phyloP scores from a whole-genome alignment of 2,329 filamentous ascomycete genomes.

The Colletotrichum liaoningense region DNA sequence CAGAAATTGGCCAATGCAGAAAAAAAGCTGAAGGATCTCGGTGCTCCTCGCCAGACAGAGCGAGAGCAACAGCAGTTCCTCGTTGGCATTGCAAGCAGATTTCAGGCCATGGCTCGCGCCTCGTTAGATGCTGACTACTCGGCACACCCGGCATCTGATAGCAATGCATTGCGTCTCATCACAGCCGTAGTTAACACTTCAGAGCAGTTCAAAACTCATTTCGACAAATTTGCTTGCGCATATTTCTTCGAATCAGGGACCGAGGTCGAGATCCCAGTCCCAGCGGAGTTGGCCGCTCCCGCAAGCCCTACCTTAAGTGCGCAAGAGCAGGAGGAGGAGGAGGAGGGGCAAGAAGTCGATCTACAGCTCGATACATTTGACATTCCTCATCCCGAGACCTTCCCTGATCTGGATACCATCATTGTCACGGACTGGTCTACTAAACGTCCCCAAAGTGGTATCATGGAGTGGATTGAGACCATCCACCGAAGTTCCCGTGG shows the following conservation, averaged over 20 bases:
- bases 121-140: slow-evolving; percentile 6
- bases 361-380: neutral
- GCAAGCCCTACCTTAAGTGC: too few species aligned
- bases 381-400: neutral
- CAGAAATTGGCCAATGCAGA: too few species aligned
- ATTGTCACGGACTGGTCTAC: slow-evolving; percentile 18
- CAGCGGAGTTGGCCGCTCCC: too few species aligned
- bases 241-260: too few species aligned
- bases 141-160: neutral
- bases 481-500: neutral
- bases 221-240: too few species aligned
- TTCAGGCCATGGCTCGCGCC: slow-evolving; percentile 34
- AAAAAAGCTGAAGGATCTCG: too few species aligned
- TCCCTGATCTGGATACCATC: neutral
- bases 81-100: slow-evolving; percentile 8
- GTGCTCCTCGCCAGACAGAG: too few species aligned
- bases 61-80: too few species aligned
- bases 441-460: neutral
- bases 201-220: too few species aligned
- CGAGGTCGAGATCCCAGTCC: too few species aligned
- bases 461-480: slow-evolving; percentile 21
- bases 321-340: too few species aligned
- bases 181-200: neutral
- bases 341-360: too few species aligned
- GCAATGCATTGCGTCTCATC: slow-evolving; percentile 5